Conservation (phyloP, 768 basidiomycete species). For the Kwoniella europaea region DNA sequence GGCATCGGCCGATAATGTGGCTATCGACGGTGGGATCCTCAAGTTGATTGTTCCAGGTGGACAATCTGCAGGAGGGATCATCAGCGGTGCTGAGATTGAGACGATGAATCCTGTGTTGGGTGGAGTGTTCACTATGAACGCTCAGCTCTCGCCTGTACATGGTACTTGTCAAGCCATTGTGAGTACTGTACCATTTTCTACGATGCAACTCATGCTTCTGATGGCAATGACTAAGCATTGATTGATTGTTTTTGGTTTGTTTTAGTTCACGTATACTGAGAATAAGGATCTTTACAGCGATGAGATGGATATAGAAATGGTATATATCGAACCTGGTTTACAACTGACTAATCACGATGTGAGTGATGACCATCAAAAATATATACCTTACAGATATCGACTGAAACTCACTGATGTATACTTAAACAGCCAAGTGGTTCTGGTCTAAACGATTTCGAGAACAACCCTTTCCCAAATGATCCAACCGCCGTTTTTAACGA, state of each 20-base stretch:
- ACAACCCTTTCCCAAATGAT: constrained; percentile 26
- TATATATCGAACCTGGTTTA: constrained; percentile 18
- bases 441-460: constrained; percentile 11
- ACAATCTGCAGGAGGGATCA: constrained; percentile 12
- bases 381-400: no score
- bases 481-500: constrained; percentile 27
- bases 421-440: constrained; percentile 12
- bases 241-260: not conserved
- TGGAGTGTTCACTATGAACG: constrained; percentile 27
- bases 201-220: not conserved
- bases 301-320: constrained; percentile 20
- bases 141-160: constrained; percentile 20
- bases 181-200: constrained; percentile 7
- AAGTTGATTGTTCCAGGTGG: constrained; percentile 26
- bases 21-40: constrained; percentile 16
- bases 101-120: constrained; percentile 12
- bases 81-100: constrained; percentile 26
- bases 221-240: not conserved
- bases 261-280: constrained; percentile 26
- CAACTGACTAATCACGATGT: constrained; percentile 32
- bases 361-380: constrained; percentile 1
- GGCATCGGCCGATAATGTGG: constrained; percentile 4
- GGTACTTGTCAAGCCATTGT: constrained; percentile 34
- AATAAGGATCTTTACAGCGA: constrained; percentile 4
- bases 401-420: not conserved